phyloP scores from a whole-genome alignment of 441 rosid species.

The Theobroma grandiflorum region DNA sequence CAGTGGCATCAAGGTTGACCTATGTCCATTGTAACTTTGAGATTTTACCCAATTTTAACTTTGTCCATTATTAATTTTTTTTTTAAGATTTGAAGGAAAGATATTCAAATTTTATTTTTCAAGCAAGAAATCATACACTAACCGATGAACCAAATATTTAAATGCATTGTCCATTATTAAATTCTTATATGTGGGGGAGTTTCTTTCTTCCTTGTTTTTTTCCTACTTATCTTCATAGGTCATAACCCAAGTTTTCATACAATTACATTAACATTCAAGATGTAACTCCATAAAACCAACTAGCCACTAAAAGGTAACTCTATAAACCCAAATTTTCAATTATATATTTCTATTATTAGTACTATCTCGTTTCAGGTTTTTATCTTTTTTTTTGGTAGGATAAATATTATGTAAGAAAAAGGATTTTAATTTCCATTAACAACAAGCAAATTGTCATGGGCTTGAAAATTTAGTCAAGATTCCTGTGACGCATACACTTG shows the following conservation, averaged over 20 bases:
- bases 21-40: neutral
- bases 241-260: neutral
- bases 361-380: neutral
- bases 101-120: no score
- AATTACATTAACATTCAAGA: neutral
- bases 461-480: no score
- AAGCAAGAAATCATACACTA: no score
- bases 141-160: no score
- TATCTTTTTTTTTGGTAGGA: neutral
- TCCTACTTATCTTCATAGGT: neutral
- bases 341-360: neutral
- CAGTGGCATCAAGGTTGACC: neutral
- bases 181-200: no score
- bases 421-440: conserved; percentile 5
- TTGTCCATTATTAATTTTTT: neutral
- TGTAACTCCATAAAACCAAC: neutral
- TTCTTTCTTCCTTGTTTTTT: neutral
- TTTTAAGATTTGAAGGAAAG: no score
- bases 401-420: neutral
- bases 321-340: neutral
- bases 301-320: neutral
- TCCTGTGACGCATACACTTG: no score
- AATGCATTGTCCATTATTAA: no score
- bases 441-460: conserved; percentile 1
- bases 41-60: neutral